phyloP scores from a whole-genome alignment of 2,329 filamentous ascomycete species.

The Pseudogymnoascus sp. region DNA sequence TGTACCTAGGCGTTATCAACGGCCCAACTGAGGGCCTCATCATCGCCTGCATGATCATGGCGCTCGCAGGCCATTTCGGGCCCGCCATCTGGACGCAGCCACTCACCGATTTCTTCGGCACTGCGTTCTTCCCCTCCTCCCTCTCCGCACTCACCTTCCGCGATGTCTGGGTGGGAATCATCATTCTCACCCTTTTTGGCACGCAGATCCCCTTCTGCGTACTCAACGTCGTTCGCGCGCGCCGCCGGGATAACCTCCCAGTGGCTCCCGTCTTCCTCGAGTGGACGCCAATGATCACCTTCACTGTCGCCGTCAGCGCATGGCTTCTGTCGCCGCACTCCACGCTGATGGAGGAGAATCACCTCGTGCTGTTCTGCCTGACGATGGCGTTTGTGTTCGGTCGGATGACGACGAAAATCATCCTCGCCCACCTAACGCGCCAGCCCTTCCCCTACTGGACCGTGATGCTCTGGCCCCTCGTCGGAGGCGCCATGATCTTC shows the following conservation, averaged over 20 bases:
- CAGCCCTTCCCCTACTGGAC: slow-evolving; percentile 98
- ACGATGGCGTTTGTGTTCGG: slow-evolving; percentile 97
- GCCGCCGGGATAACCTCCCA: slow-evolving; percentile 62
- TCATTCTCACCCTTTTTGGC: slow-evolving; percentile 56
- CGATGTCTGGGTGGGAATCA: slow-evolving; percentile 77
- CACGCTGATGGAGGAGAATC: slow-evolving; percentile 70
- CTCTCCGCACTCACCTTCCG: slow-evolving; percentile 68
- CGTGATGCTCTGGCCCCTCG: slow-evolving; percentile 75
- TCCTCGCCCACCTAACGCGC: slow-evolving; percentile 84
- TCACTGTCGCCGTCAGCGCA: slow-evolving; percentile 61
- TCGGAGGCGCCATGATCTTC: slow-evolving; percentile 72
- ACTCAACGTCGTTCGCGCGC: slow-evolving; percentile 71
- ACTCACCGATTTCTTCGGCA: slow-evolving; percentile 60
- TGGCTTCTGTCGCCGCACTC: slow-evolving; percentile 93
- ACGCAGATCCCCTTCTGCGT: slow-evolving; percentile 85
- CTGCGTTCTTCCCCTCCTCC: slow-evolving; percentile 56
- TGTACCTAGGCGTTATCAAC: slow-evolving; percentile 95
- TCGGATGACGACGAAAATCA: slow-evolving; percentile 97
- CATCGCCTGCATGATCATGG: slow-evolving; percentile 79
- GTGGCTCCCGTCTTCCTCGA: slow-evolving; percentile 80
- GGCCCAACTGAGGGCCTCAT: slow-evolving; percentile 93
- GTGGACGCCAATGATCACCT: slow-evolving; percentile 86
- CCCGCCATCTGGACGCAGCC: slow-evolving; percentile 78
- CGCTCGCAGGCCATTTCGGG: slow-evolving; percentile 77
- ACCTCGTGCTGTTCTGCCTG: slow-evolving; percentile 83